phyloP scores from a whole-genome alignment of 305 asterid genomes.

The Plantago rigida region DNA sequence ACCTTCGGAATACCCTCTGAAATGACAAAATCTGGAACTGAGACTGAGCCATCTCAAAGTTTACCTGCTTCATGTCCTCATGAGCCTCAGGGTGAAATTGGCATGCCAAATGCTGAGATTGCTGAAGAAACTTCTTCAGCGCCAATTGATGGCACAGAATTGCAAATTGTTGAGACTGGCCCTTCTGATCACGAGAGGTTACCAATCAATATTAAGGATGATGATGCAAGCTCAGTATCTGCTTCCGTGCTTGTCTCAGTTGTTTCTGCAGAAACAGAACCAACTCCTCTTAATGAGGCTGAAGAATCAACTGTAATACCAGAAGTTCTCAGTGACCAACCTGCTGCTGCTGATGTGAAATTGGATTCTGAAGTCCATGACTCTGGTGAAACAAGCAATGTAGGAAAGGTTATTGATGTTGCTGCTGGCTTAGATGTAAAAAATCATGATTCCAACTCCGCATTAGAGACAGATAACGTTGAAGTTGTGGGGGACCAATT shows the following conservation, averaged over 20 bases:
- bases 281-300: constrained; percentile 23
- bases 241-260: constrained; percentile 24
- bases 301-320: constrained; percentile 25
- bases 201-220: constrained; percentile 3
- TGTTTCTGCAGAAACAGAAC: constrained; percentile 23
- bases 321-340: constrained; percentile 20
- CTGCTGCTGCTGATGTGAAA: constrained; percentile 33
- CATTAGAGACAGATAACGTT: constrained; percentile 27
- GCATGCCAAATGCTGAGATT: constrained; percentile 24
- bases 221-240: constrained; percentile 23
- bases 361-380: constrained; percentile 32
- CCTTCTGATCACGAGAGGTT: constrained; percentile 22
- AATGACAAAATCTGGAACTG: constrained; percentile 25
- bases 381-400: constrained; percentile 15
- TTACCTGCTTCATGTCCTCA: constrained; percentile 16
- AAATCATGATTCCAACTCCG: constrained; percentile 12
- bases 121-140: constrained; percentile 15
- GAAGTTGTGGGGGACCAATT: constrained; percentile 30
- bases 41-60: constrained; percentile 26
- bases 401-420: too few relatives aligned
- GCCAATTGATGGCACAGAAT: constrained; percentile 24
- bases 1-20: constrained; percentile 25
- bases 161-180: constrained; percentile 24
- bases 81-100: constrained; percentile 27
- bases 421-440: too few relatives aligned